phyloP scores from a whole-genome alignment of 768 basidiomycete genomes.

The Austroboletus festivus region DNA sequence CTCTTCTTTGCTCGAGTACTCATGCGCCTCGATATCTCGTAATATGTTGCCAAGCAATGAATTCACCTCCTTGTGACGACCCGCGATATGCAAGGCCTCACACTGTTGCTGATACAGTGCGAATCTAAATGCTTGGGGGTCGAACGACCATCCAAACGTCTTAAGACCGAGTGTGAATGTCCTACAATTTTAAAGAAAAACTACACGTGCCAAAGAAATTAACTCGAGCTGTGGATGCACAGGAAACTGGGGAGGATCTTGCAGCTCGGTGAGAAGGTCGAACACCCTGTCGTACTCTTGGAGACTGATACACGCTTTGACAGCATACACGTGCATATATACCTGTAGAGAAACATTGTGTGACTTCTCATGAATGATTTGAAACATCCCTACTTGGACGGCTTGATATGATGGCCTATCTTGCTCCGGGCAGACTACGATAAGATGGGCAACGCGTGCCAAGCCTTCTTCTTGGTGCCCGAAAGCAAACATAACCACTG shows the following conservation, averaged over 20 bases:
- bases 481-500: neutral
- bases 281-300: neutral
- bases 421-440: neutral
- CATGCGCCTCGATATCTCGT: too few relatives aligned
- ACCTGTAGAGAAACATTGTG: neutral
- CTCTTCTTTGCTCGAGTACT: too few relatives aligned
- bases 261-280: neutral
- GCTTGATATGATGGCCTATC: neutral
- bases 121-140: neutral
- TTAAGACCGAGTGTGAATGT: neutral
- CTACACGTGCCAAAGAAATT: neutral
- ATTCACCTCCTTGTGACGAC: too few relatives aligned
- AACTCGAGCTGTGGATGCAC: neutral
- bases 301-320: too few relatives aligned
- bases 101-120: too few relatives aligned
- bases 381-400: neutral
- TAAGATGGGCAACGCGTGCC: neutral
- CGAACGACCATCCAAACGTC: neutral
- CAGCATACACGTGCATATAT: neutral
- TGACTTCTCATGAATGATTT: neutral
- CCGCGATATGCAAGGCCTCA: too few relatives aligned
- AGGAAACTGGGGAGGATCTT: neutral
- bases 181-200: neutral
- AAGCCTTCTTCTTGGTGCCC: neutral
- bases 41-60: too few relatives aligned